phyloP scores from a whole-genome alignment of 768 basidiomycete species.

The Pholiota molesta region DNA sequence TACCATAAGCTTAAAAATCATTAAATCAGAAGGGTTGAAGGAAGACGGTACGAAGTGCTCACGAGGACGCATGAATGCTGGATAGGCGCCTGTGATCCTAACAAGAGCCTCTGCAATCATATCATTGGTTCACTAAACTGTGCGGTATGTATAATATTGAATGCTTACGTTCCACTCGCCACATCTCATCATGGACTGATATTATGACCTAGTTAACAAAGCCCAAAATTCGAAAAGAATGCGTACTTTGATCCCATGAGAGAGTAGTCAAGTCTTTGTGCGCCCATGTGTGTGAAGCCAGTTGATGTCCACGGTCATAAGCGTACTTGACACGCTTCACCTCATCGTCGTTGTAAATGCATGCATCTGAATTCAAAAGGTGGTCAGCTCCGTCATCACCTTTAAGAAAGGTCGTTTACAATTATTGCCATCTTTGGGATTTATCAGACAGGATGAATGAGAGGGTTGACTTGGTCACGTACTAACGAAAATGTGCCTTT shows the following conservation, averaged over 20 bases:
- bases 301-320: constrained; percentile 41
- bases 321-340: constrained; percentile 36
- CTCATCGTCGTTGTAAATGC: constrained; percentile 37
- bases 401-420: constrained; percentile 22
- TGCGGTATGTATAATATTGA: not conserved
- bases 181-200: constrained; percentile 38
- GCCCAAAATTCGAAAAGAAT: not conserved
- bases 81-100: constrained; percentile 37
- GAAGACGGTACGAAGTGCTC: constrained; percentile 7
- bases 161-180: constrained; percentile 36
- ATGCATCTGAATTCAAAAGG: constrained; percentile 26
- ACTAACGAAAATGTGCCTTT: constrained; percentile 50
- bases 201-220: not conserved
- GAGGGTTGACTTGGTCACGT: constrained; percentile 10
- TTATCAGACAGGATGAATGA: not conserved
- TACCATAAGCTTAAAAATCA: constrained; percentile 37
- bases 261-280: constrained; percentile 38
- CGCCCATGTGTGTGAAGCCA: constrained; percentile 50
- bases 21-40: not conserved
- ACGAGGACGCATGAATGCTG: constrained; percentile 45
- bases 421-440: constrained; percentile 37
- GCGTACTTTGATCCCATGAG: constrained; percentile 34
- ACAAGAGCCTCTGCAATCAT: constrained; percentile 31
- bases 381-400: not conserved
- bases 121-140: not conserved